Conservation (phyloP, 2,329 filamentous ascomycete species). For the Xylariaceae sp. region DNA sequence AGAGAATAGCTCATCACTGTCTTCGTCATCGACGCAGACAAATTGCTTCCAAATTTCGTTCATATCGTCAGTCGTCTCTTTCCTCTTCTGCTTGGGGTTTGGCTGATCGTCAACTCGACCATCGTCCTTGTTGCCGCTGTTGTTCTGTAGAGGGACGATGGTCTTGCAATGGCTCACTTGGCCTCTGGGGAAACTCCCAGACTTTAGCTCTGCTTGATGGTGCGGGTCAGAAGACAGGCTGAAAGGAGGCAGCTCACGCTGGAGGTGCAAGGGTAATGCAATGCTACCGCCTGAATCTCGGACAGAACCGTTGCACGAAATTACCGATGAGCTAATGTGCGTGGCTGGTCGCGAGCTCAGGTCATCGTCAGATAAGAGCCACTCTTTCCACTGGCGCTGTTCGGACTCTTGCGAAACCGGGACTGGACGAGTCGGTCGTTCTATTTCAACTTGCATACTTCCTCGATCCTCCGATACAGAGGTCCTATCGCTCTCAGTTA, state of each 20-base stretch:
- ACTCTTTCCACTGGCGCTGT: constrained; percentile 21
- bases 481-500: neutral
- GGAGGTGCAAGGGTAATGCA: constrained; percentile 22
- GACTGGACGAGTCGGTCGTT: constrained; percentile 15
- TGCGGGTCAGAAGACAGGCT: constrained; percentile 5
- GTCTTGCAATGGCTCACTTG: neutral
- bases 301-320: neutral
- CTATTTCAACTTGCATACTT: constrained; percentile 27
- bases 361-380: constrained; percentile 9
- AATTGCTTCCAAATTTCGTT: constrained; percentile 30
- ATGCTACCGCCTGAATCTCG: constrained; percentile 5
- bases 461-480: constrained; percentile 17
- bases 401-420: constrained; percentile 20
- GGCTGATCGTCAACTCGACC: neutral
- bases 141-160: neutral
- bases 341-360: neutral
- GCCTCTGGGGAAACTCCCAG: neutral
- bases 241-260: constrained; percentile 17
- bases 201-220: no score
- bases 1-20: constrained; percentile 21
- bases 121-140: no score
- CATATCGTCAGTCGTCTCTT: constrained; percentile 4
- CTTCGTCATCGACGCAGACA: constrained; percentile 19
- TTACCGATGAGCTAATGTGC: constrained; percentile 1
- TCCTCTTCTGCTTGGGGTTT: constrained; percentile 3